These are phyloP conservation scores for Linnemannia elongata DNA, from an alignment of 192 early-diverging fungal species.

Conservation along the genomic window DNA sequence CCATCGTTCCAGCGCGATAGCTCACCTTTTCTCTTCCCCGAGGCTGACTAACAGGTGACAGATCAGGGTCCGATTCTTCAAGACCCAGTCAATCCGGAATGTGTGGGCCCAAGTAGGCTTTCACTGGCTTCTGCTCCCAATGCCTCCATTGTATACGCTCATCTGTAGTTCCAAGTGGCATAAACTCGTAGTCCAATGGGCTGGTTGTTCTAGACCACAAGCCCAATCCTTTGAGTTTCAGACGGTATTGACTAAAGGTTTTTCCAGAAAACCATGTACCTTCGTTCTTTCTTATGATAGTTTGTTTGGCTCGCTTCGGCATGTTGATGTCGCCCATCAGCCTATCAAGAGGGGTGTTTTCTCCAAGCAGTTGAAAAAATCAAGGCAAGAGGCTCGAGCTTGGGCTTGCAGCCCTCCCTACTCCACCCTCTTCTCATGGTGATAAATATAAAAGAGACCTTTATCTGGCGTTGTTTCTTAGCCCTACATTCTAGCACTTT, in stretches of 20 bases:
- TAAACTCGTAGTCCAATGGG: background rate
- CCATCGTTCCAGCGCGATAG: background rate
- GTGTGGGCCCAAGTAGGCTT: background rate
- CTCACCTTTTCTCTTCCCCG: background rate
- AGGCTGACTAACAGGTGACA: conserved; percentile 7
- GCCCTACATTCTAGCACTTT: background rate
- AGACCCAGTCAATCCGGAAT: conserved; percentile 8
- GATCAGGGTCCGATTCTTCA: conserved; percentile 6
- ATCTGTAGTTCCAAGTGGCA: background rate
- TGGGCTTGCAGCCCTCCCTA: background rate
- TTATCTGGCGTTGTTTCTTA: background rate
- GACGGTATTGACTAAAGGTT: background rate
- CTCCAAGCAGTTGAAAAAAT: background rate
- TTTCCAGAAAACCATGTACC: background rate
- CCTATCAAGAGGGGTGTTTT: background rate
- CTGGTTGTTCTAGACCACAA: conserved; percentile 15
- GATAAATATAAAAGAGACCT: background rate
- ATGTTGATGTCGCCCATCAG: background rate
- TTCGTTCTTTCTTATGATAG: background rate
- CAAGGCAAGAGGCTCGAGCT: conserved; percentile 4
- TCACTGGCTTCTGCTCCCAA: background rate
- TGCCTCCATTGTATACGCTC: background rate
- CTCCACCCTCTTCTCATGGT: background rate
- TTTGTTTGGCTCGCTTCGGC: background rate
- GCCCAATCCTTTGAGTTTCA: background rate